These are phyloP conservation scores for Lactarius evosmus DNA, from an alignment of 768 basidiomycete genomes.

Conservation along the genomic window DNA sequence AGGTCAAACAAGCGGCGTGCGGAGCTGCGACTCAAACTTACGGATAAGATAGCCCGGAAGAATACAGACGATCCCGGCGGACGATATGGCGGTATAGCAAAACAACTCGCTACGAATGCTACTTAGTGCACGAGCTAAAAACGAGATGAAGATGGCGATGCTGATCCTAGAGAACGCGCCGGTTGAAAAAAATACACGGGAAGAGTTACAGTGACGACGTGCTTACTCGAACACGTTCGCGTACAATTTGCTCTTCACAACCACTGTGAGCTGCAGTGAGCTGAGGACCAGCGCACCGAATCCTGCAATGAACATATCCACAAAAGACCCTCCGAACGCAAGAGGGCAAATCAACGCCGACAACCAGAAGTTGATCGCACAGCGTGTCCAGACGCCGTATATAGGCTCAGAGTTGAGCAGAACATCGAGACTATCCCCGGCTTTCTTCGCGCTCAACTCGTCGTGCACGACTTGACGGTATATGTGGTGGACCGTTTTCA, in stretches of 20 bases:
- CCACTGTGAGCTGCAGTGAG: slow-evolving; percentile 67
- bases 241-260: slow-evolving; percentile 71
- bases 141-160: slow-evolving; percentile 75
- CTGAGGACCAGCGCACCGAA: slow-evolving; percentile 62
- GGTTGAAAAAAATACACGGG: background rate
- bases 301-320: slow-evolving; percentile 81
- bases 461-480: slow-evolving; percentile 89
- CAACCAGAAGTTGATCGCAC: slow-evolving; percentile 62
- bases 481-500: slow-evolving; percentile 79
- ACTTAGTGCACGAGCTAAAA: slow-evolving; percentile 74
- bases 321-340: slow-evolving; percentile 77
- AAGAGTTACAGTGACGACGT: slow-evolving; percentile 3
- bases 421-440: slow-evolving; percentile 55
- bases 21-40: slow-evolving; percentile 36
- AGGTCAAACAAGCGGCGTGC: background rate
- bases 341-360: slow-evolving; percentile 78
- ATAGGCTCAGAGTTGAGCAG: slow-evolving; percentile 62
- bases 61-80: slow-evolving; percentile 80
- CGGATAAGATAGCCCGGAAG: slow-evolving; percentile 83
- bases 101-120: slow-evolving; percentile 72
- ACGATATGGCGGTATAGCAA: slow-evolving; percentile 88
- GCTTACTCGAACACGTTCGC: slow-evolving; percentile 88
- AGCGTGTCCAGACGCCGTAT: slow-evolving; percentile 61
- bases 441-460: slow-evolving; percentile 77
- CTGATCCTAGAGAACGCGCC: slow-evolving; percentile 53